phyloP scores from a whole-genome alignment of 768 basidiomycete genomes.

The Coprinopsis cinerea region DNA sequence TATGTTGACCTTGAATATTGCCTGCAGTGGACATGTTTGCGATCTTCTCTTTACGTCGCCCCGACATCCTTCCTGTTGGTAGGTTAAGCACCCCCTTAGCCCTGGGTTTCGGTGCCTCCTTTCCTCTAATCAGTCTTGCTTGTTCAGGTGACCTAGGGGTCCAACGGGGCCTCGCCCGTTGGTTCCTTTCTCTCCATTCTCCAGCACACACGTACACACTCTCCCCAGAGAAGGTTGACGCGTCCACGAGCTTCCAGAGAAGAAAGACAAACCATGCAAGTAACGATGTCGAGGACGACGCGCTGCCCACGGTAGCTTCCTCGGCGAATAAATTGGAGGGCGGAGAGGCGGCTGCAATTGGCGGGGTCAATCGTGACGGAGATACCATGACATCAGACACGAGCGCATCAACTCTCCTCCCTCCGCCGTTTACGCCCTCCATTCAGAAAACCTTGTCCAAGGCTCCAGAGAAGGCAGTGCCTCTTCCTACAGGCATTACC shows the following conservation, averaged over 20 bases:
- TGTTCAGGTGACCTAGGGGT: conserved; percentile 74
- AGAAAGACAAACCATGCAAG: conserved; percentile 7
- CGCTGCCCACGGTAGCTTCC: conserved; percentile 23
- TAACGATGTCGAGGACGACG: conserved; percentile 24
- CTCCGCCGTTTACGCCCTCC: conserved; percentile 63
- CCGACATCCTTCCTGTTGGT: conserved; percentile 62
- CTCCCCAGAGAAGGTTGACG: conserved; percentile 44
- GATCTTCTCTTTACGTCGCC: conserved; percentile 80
- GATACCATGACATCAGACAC: conserved; percentile 26
- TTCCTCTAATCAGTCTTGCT: conserved; percentile 1
- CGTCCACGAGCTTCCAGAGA: conserved; percentile 11
- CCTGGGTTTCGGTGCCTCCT: no score
- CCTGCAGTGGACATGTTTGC: conserved; percentile 83
- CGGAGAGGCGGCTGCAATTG: conserved; percentile 24
- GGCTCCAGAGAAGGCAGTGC: conserved; percentile 18
- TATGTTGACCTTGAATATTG: not conserved
- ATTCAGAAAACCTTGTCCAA: conserved; percentile 50
- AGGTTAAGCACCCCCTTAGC: no score
- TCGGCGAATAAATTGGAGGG: conserved; percentile 9
- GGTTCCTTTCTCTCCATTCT: conserved; percentile 61
- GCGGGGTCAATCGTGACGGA: no score
- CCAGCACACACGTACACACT: conserved; percentile 41
- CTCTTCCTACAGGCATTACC: conserved; percentile 58
- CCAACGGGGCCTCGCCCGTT: conserved; percentile 64
- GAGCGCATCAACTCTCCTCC: conserved; percentile 32